Base-by-base conservation (phyloP, 2,329 filamentous ascomycete genomes). In the Chaetomium sp. region DNA sequence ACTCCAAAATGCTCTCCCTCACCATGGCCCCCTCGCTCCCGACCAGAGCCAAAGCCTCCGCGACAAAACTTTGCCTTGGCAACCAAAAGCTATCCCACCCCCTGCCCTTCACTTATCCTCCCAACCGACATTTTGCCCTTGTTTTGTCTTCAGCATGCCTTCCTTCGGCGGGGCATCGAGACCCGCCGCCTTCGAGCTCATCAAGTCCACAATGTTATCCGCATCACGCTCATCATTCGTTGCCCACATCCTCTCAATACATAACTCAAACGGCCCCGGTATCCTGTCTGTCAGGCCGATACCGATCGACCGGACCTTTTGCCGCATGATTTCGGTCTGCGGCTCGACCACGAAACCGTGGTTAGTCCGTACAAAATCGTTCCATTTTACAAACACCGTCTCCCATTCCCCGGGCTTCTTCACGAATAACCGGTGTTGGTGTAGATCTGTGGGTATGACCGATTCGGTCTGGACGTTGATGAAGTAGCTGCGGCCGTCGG, bases 401-500 rank as follows among this genome's bases (percentile, higher is more conserved):
- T 99, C 92, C 94, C 94, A 99, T 65, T 91, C 80, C 0, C 91
- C 91, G 0, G 88, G 85, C 7, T 82, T 81, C 66, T 85, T 86
- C 7, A 87, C 80, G 64, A 90, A 95, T 4, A 99, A 73, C 49
- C 94, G 79, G 71, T 99, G 94, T 70, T 99, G 94, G 71, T 97
- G 94, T 60, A 99, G 78, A 70, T 99, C 94, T n/a, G 91, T 92
- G 9, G 90, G 88, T 48, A 96, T 89, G 54, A 99, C 86, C 1
- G 88, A 89, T 68, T 99, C 92, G 3, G 91, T 96, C 75, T 97
- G 94, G 12, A 99, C 76, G 71, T 99, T 99, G 66, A 99, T 84
- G 56, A 96, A 89, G 75, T 97, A 99, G 65, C 89, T 87, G 57
- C 94, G 80, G 12, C 91, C 91, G 68, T 97, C 94, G 3, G 89